phyloP scores from a whole-genome alignment of 2,329 filamentous ascomycete species.

The Colletotrichum godetiae region DNA sequence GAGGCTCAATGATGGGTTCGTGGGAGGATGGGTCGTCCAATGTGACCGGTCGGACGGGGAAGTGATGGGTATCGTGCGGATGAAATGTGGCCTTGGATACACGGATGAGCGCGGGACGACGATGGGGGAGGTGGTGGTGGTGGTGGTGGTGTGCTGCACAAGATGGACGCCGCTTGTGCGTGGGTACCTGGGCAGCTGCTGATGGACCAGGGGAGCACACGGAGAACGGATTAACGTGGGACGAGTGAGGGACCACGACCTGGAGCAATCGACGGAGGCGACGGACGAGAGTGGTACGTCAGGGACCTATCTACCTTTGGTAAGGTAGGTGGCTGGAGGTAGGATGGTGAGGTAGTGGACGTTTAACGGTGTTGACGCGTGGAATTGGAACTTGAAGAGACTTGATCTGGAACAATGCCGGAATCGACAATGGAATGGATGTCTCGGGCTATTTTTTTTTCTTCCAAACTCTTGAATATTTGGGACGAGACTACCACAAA shows the following conservation, averaged over 20 bases:
- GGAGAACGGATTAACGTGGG: slow-evolving; percentile 31
- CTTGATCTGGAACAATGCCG: slow-evolving; percentile 29
- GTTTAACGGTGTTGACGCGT: background rate
- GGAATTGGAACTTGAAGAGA: background rate
- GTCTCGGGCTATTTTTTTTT: slow-evolving; percentile 17
- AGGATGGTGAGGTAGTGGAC: background rate
- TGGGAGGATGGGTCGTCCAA: slow-evolving; percentile 27
- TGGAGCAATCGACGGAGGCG: background rate
- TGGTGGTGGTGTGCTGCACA: slow-evolving; percentile 11
- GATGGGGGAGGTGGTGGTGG: background rate
- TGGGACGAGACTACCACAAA: slow-evolving; percentile 15
- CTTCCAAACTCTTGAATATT: background rate
- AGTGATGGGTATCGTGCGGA: slow-evolving; percentile 25
- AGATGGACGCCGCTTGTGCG: background rate
- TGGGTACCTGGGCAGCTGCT: slow-evolving; percentile 8
- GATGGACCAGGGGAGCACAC: slow-evolving; percentile 21
- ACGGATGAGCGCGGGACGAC: slow-evolving; percentile 9
- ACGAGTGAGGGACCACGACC: slow-evolving; percentile 7
- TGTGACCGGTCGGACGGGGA: slow-evolving; percentile 23
- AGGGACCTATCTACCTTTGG: slow-evolving; percentile 9
- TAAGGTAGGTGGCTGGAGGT: background rate
- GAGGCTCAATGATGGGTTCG: slow-evolving; percentile 20
- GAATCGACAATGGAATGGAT: slow-evolving; percentile 22
- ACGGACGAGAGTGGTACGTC: slow-evolving; percentile 12
- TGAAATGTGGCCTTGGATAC: slow-evolving; percentile 33